Conservation (phyloP, 2,329 filamentous ascomycete species). For the Cladophialophora chaetospira region DNA sequence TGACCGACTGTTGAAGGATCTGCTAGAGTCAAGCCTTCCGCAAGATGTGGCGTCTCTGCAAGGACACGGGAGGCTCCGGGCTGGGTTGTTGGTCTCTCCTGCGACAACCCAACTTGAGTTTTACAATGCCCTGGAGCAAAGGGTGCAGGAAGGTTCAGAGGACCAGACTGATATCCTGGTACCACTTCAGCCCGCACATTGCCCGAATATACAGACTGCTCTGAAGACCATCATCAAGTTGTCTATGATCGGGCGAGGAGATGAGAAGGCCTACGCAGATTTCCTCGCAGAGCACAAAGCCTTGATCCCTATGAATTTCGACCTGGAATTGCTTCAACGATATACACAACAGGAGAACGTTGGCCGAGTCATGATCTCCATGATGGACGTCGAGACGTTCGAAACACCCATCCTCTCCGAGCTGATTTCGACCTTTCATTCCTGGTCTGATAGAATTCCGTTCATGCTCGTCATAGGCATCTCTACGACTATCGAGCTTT, state of each 20-base stretch:
- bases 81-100: conserved; percentile 26
- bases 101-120: conserved; percentile 19
- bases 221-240: conserved; percentile 49
- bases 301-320: conserved; percentile 47
- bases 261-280: conserved; percentile 43
- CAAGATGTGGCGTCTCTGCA: not conserved
- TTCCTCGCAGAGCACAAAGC: conserved; percentile 44
- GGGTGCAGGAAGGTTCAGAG: not conserved
- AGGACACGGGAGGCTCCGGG: conserved; percentile 14
- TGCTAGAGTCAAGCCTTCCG: conserved; percentile 29
- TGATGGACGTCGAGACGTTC: conserved; percentile 52
- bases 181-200: conserved; percentile 47
- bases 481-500: conserved; percentile 63
- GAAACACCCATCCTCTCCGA: conserved; percentile 48
- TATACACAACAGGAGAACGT: conserved; percentile 43
- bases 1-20: conserved; percentile 41
- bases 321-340: conserved; percentile 49
- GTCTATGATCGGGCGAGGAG: conserved; percentile 40
- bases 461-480: conserved; percentile 62
- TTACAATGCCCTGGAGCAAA: conserved; percentile 10
- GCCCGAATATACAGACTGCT: conserved; percentile 48
- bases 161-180: conserved; percentile 36
- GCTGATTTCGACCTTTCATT: conserved; percentile 51
- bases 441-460: conserved; percentile 63
- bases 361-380: conserved; percentile 45